Conservation (phyloP, 116 monocot genomes). For the Phalaenopsis hybrid region DNA sequence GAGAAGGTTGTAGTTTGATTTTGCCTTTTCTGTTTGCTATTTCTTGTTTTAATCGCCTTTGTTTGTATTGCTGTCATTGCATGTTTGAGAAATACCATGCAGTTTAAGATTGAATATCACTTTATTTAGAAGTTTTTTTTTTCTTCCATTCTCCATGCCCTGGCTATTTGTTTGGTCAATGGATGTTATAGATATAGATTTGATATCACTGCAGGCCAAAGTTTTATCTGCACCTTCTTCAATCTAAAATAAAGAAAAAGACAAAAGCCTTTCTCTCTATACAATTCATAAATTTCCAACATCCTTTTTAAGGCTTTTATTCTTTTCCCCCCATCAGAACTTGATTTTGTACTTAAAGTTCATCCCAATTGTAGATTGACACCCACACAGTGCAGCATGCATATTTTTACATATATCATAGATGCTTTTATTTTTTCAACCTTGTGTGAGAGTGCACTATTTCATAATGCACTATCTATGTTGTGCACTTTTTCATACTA, state of each 20-base stretch:
- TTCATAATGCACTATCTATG: no score
- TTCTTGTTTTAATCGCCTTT: slow-evolving; percentile 2
- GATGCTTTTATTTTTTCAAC: no score
- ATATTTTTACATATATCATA: no score
- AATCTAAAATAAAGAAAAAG: background rate
- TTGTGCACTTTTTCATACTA: no score
- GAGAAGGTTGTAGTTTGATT: background rate
- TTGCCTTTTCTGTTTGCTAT: slow-evolving; percentile 4
- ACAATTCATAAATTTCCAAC: no score
- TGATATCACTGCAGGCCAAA: background rate
- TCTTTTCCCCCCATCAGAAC: no score
- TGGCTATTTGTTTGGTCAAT: background rate
- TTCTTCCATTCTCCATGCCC: background rate
- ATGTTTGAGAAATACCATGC: background rate
- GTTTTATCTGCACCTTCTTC: background rate
- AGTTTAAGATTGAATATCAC: background rate
- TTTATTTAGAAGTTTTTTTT: background rate
- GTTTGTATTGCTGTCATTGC: background rate
- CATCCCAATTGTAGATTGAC: no score
- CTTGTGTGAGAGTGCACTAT: no score
- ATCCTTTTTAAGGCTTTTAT: no score
- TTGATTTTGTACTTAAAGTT: no score
- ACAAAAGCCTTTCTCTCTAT: background rate
- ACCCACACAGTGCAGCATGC: no score
- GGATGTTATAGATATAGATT: background rate